Conservation (phyloP, 192 early-diverging fungal genomes). For the Coemansia sp. region DNA sequence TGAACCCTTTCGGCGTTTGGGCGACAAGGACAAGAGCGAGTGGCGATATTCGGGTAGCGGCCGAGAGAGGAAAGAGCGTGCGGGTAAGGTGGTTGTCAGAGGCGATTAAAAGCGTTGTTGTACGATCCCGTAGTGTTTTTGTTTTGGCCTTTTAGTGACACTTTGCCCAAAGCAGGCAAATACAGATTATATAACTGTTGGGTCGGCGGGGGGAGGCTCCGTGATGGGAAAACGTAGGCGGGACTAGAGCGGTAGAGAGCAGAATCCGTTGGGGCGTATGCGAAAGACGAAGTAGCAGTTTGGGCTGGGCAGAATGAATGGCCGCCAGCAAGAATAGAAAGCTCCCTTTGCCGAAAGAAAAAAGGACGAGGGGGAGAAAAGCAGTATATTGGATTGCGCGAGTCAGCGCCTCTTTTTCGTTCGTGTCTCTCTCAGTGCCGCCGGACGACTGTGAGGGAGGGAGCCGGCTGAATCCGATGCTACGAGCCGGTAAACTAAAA, state of each 20-base stretch:
- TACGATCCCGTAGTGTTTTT: conserved; percentile 1
- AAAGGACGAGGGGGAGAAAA: not conserved
- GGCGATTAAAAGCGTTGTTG: conserved; percentile 8
- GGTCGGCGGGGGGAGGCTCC: not conserved
- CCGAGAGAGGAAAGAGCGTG: not conserved
- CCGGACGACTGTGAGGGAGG: not conserved
- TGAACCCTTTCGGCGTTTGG: not conserved
- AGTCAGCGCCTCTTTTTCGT: conserved; percentile 4
- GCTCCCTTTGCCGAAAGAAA: not conserved
- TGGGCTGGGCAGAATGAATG: not conserved
- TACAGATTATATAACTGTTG: conserved; percentile 3
- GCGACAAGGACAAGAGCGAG: not conserved
- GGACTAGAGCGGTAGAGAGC: not conserved
- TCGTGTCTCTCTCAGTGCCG: not conserved
- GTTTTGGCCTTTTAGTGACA: conserved; percentile 1
- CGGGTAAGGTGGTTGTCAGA: not conserved
- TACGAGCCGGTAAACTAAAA: not conserved
- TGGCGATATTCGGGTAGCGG: not conserved
- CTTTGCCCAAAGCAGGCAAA: not conserved
- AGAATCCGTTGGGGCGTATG: conserved; percentile 4
- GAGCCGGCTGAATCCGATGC: conserved; percentile 6
- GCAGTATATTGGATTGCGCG: conserved; percentile 1
- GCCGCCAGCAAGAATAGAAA: not conserved
- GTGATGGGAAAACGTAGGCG: not conserved
- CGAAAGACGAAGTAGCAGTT: not conserved